Base-by-base conservation (phyloP, 495 filamentous ascomycete genomes). In the Neurospora sp. region DNA sequence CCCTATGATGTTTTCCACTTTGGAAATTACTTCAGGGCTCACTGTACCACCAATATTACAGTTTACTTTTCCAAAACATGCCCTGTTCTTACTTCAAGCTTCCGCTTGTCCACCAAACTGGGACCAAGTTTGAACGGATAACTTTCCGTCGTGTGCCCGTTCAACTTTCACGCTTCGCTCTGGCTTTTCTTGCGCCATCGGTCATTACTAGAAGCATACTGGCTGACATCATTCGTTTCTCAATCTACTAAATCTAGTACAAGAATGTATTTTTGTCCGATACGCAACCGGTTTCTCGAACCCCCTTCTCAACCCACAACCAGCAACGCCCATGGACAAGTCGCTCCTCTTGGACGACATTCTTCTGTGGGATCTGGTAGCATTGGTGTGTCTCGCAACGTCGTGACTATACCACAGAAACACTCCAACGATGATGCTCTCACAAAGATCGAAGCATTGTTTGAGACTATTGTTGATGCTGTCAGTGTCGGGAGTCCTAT, bases 401-500 rank as follows among this genome's bases (percentile, higher is more conserved):
- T 73, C 22, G 72, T 78, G 1, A 12, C 68, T 14, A 71, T 73
- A 69, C 44, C 78, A 22, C 38, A 27, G n/a, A 27, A 27, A 4
- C 6, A 38, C 38, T 75, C 83, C 12, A 45, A 74, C 12, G 76
- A 75, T 18, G 71, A 48, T 2, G 83, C 87, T 7, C 81, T 89
- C 40, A 70, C 79, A 27, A 84, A 81, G 31, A 87, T 90, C 71
- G 88, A 90, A 75, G 71, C 76, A 8, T 82, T 91, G 7, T 77
- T 91, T 40, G 83, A 86, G 70, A 69, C 75, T 5, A 86, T 90
- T 35, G 72, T 85, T 6, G 87, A 88, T 70, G 83, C 83, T 4
- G 70, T 89, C 16, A 73, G 76, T 37, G 76, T 83, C 18, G 79
- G 81, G n/a, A 76, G 77, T 12, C 77, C 83, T 40, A 77, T 91